Evolutionary conservation across 2,329 filamentous ascomycete genomes (phyloP).

Genomic region (Xylariaceae sp.): DNA sequence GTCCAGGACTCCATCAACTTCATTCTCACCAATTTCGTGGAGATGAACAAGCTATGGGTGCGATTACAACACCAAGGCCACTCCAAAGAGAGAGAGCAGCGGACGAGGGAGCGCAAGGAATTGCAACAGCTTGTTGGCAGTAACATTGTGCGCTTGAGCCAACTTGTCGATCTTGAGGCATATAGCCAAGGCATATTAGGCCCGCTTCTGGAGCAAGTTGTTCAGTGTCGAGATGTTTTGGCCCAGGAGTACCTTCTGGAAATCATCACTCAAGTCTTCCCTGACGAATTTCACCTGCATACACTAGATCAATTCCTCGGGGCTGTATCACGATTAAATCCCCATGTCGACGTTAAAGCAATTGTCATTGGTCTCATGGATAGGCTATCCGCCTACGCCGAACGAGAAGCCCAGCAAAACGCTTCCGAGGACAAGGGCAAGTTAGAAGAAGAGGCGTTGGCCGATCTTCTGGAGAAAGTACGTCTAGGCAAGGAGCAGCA

Average conservation of each 20-base stretch:
- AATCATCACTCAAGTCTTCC: slow-evolving; percentile 98
- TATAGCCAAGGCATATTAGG: slow-evolving; percentile 89
- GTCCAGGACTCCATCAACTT: slow-evolving; percentile 98
- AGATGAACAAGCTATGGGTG: slow-evolving; percentile 99
- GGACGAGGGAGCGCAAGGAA: slow-evolving; percentile 92
- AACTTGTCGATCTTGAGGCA: slow-evolving; percentile 88
- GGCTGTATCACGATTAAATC: slow-evolving; percentile 87
- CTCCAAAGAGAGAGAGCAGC: slow-evolving; percentile 87
- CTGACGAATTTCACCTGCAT: slow-evolving; percentile 96
- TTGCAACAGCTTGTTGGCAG: slow-evolving; percentile 92
- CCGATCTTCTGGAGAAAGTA: slow-evolving; percentile 72
- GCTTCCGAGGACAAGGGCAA: slow-evolving; percentile 68
- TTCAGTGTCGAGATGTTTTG: slow-evolving; percentile 93
- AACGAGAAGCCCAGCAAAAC: slow-evolving; percentile 74
- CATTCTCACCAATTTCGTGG: slow-evolving; percentile 95
- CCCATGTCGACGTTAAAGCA: slow-evolving; percentile 94
- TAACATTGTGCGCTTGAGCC: slow-evolving; percentile 91
- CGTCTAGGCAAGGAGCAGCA: slow-evolving; percentile 60
- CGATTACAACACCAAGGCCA: slow-evolving; percentile 95
- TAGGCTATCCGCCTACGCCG: slow-evolving; percentile 88
- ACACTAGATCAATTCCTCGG: slow-evolving; percentile 93
- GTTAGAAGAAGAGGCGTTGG: slow-evolving; percentile 79
- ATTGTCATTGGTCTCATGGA: slow-evolving; percentile 99
- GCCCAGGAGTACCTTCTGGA: slow-evolving; percentile 97
- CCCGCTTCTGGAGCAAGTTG: slow-evolving; percentile 90